Evolutionary conservation across 2,329 filamentous ascomycete species (phyloP).

Genomic region (Penicillium sumatraense): DNA sequence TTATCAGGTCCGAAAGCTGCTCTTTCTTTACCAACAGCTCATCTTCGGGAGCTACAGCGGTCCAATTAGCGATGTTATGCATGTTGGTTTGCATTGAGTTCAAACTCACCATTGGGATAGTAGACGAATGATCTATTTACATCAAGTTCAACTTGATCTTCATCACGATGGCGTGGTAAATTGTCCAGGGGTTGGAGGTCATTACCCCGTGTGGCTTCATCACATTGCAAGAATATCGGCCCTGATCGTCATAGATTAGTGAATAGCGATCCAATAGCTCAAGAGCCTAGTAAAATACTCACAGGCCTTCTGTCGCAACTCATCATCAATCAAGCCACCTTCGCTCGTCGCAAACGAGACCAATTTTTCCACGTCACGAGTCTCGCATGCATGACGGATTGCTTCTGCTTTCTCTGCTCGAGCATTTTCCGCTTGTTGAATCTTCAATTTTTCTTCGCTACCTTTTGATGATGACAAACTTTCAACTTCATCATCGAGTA

Average conservation of each 20-base stretch:
- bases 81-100: conserved; percentile 1
- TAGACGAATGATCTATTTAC: conserved; percentile 97
- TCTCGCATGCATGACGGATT: conserved; percentile 65
- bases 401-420: conserved; percentile 46
- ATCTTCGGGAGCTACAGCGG: conserved; percentile 64
- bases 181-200: conserved; percentile 56
- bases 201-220: conserved; percentile 20
- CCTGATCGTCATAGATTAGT: conserved; percentile 35
- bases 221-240: conserved; percentile 55
- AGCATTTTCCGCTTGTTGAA: conserved; percentile 4
- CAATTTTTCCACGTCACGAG: conserved; percentile 61
- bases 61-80: conserved; percentile 22
- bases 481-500: conserved; percentile 11
- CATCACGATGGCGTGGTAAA: conserved; percentile 80
- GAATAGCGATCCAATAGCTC: conserved; percentile 16
- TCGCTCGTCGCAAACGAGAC: conserved; percentile 63
- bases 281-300: conserved; percentile 52
- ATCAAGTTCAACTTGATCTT: conserved; percentile 88
- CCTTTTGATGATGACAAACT: not conserved
- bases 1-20: conserved; percentile 80
- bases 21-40: conserved; percentile 73
- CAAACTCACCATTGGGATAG: conserved; percentile 75
- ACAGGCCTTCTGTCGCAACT: conserved; percentile 77
- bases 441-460: conserved; percentile 2
- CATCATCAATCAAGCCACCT: conserved; percentile 71